Conservation (phyloP, 2,329 filamentous ascomycete species). For the Helicocarpus griseus region DNA sequence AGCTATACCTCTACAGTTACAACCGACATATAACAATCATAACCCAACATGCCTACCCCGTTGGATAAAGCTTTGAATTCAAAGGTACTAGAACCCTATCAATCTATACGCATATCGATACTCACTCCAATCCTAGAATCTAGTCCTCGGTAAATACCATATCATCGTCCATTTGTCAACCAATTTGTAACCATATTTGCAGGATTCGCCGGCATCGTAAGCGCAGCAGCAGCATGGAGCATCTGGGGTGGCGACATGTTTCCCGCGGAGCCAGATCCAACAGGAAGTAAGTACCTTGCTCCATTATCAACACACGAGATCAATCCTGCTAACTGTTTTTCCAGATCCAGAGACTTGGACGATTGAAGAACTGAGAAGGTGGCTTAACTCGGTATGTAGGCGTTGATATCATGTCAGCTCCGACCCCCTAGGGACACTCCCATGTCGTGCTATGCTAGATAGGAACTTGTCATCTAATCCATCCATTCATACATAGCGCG, state of each 20-base stretch:
- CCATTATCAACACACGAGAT: background rate
- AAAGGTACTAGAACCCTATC: conserved; percentile 43
- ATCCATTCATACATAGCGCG: conserved; percentile 44
- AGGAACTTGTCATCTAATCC: background rate
- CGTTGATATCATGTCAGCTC: background rate
- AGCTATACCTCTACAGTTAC: background rate
- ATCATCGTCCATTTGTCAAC: background rate
- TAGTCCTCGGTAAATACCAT: conserved; percentile 52
- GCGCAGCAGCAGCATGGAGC: conserved; percentile 69
- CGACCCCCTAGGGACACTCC: background rate
- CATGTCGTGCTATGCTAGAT: conserved; percentile 3
- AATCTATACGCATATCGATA: conserved; percentile 13
- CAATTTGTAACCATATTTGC: conserved; percentile 13
- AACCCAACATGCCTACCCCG: conserved; percentile 53
- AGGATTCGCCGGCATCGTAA: conserved; percentile 75
- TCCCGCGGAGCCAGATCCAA: conserved; percentile 64
- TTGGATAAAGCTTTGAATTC: conserved; percentile 61
- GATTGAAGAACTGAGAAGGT: conserved; percentile 65
- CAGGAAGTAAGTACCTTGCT: conserved; percentile 49
- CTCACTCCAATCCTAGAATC: conserved; percentile 45
- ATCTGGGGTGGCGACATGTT: conserved; percentile 85
- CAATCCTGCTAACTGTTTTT: background rate
- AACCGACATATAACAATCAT: background rate
- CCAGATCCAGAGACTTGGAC: conserved; percentile 64
- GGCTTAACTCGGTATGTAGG: conserved; percentile 60